Evolutionary conservation across 2,329 filamentous ascomycete species (phyloP), one percentile per base, ranked within the genome.

Genomic region (Claviceps pusilla): DNA sequence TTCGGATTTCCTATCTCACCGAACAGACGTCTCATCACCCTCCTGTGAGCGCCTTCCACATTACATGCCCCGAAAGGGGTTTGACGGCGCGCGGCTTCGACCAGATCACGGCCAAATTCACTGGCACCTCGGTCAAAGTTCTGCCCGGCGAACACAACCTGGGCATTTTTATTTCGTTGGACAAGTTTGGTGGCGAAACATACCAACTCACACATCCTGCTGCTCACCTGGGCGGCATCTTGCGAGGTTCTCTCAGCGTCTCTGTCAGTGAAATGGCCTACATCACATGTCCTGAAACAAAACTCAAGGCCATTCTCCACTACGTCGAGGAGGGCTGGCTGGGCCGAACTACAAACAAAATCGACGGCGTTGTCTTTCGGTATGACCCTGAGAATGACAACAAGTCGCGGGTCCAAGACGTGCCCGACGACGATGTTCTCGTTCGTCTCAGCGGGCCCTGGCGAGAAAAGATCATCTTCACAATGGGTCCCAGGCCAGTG

Each of bases 1-100:
- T 95, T 61, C 87, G 85, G 61, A 81, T 98, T 61, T 95, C 89
- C 10, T 98, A 95, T 67, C 77, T 98, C 57, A 97, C 93, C 31
- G 93, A 98, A 71, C 93, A 98, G 72, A 98, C 93, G 9, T 96
- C 89, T 7, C 93, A 98, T 64, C 93, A 98, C 70, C 93, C 93
- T 39, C 93, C 93, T 10, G 91, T 98, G 60, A 97, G 91, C 61
- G 93, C 93, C 14, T 98, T 95, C 70, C 91, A 87, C 68, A 84
- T 96, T 59, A 85, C 89, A 65, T 98, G 93, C 65, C 89, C 90
- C 0, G 87, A 94, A 61, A 90, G 89, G 66, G 93, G 91, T 33
- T 79, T 98, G 59, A 82, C 82, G 42, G 93, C 93, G 16, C 80
- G 86, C 56, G 93, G 93, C 1, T 98, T 91, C 65, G 93, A 98